These are phyloP conservation scores for Hygrophila difformis DNA, from an alignment of 257 asterid genomes.

Conservation along the genomic window DNA sequence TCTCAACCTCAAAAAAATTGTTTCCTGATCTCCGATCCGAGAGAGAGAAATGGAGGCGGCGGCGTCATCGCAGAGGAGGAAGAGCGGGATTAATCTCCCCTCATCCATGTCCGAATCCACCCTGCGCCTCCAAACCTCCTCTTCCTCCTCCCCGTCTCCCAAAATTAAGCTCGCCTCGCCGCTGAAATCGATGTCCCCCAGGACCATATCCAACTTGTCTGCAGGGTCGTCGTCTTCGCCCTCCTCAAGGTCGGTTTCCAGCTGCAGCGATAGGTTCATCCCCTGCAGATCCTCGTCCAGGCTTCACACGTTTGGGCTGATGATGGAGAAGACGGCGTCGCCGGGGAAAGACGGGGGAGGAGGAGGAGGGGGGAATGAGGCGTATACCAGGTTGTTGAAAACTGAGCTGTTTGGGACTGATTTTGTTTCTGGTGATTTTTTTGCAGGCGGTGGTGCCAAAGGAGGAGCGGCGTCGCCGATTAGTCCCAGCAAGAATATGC, in stretches of 20 bases:
- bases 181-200: conserved; percentile 78
- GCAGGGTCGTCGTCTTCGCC: conserved; percentile 67
- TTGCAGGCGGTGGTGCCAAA: conserved; percentile 47
- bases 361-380: conserved; percentile 61
- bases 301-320: conserved; percentile 87
- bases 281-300: conserved; percentile 98
- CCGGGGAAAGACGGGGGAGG: conserved; percentile 79
- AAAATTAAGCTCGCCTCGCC: conserved; percentile 51
- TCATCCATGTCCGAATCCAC: conserved; percentile 66
- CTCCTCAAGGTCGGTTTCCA: conserved; percentile 47
- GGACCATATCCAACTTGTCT: conserved; percentile 82
- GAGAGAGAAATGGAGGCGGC: too few species aligned
- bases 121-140: conserved; percentile 51
- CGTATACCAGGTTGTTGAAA: conserved; percentile 67
- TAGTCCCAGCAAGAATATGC: conserved; percentile 86
- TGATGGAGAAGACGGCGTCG: conserved; percentile 70
- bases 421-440: conserved; percentile 61
- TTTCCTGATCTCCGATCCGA: too few species aligned
- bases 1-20: too few species aligned
- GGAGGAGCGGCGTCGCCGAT: conserved; percentile 42
- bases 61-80: conserved; percentile 62
- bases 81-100: conserved; percentile 79
- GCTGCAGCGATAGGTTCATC: conserved; percentile 87
- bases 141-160: conserved; percentile 20
- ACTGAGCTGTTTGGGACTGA: conserved; percentile 93